Conservation (phyloP, 2,329 filamentous ascomycete genomes). For the Aspergillaceae sp. region DNA sequence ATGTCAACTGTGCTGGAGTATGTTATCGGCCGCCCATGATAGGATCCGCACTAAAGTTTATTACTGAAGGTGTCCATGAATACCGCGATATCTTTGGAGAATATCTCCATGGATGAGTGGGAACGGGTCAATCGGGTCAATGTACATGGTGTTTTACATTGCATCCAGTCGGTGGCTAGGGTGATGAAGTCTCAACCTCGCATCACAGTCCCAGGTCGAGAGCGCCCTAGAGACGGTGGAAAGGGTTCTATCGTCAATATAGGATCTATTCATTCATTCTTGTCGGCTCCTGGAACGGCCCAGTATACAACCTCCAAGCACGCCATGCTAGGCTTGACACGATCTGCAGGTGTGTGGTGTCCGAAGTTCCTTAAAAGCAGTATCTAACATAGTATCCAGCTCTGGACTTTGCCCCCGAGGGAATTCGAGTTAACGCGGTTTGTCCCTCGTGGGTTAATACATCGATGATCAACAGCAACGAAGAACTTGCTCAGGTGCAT, state of each 20-base stretch:
- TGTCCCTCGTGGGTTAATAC: conserved; percentile 3
- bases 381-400: not conserved
- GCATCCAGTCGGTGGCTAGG: conserved; percentile 24
- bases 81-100: not conserved
- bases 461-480: conserved; percentile 1
- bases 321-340: conserved; percentile 38
- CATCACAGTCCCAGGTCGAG: conserved; percentile 29
- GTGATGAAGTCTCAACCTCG: conserved; percentile 14
- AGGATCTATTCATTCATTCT: conserved; percentile 26
- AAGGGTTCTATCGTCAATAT: conserved; percentile 32
- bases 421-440: conserved; percentile 1
- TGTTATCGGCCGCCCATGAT: not conserved
- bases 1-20: conserved; percentile 16
- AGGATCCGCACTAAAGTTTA: too few species aligned
- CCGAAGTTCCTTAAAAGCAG: not conserved
- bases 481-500: not conserved
- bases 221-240: conserved; percentile 10
- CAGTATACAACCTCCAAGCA: conserved; percentile 38
- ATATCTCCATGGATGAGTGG: conserved; percentile 19
- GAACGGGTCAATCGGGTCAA: conserved; percentile 31
- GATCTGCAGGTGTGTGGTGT: conserved; percentile 21
- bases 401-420: not conserved
- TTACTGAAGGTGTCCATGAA: not conserved
- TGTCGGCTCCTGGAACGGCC: conserved; percentile 25
- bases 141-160: conserved; percentile 32